Conservation (phyloP, 495 filamentous ascomycete species). For the Xylaria longipes region DNA sequence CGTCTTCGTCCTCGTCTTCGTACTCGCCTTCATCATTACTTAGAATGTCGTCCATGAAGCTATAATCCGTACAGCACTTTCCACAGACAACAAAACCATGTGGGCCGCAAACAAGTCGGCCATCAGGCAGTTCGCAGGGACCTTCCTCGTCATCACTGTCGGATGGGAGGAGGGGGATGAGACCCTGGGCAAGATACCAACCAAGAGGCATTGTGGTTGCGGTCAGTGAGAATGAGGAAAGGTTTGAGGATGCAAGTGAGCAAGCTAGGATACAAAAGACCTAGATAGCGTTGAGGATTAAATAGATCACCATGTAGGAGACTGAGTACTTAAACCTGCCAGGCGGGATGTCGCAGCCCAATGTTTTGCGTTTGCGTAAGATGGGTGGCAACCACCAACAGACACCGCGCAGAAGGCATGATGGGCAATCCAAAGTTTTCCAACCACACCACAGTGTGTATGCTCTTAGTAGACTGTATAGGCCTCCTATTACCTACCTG, state of each 20-base stretch:
- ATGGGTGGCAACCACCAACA: too few species aligned
- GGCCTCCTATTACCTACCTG: background rate
- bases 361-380: too few species aligned
- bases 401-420: too few species aligned
- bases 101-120: constrained; percentile 36
- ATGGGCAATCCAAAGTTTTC: too few species aligned
- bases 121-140: constrained; percentile 37
- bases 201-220: constrained; percentile 28
- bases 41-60: constrained; percentile 31
- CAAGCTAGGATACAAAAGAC: background rate
- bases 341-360: too few species aligned
- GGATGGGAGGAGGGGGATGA: constrained; percentile 19
- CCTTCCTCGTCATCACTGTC: constrained; percentile 36
- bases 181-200: constrained; percentile 25
- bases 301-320: background rate
- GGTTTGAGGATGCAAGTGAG: background rate
- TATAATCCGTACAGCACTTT: constrained; percentile 37
- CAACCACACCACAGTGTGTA: too few species aligned
- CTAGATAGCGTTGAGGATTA: background rate
- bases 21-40: constrained; percentile 16
- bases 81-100: constrained; percentile 35
- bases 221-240: background rate
- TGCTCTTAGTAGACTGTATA: background rate
- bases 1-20: constrained; percentile 25
- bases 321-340: background rate